Percentiles rank a stretch among this genome's conserved stretches.
Conservation (phyloP, 768 basidiomycete genomes). For the Boletus coccyginus region DNA sequence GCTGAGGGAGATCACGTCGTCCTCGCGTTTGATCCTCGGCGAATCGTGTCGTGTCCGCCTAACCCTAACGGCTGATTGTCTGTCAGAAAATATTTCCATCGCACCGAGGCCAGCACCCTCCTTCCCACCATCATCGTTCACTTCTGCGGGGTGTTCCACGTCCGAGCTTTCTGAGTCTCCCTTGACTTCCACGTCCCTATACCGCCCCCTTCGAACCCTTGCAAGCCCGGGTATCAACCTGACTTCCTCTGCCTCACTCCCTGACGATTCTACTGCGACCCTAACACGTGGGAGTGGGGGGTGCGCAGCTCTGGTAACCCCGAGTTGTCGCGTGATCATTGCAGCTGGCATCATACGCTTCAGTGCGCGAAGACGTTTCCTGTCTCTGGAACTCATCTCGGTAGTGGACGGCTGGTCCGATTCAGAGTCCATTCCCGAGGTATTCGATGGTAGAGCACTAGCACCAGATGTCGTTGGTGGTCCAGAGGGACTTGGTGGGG, state of each 20-base stretch:
- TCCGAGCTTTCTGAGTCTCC: slow-evolving; percentile 67
- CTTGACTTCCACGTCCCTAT: slow-evolving; percentile 42
- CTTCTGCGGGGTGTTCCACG: slow-evolving; percentile 15
- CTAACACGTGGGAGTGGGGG: slow-evolving; percentile 7
- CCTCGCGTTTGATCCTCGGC: not conserved
- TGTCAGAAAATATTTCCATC: slow-evolving; percentile 11
- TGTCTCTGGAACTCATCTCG: slow-evolving; percentile 29
- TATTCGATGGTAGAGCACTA: slow-evolving; percentile 15
- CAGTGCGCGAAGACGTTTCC: slow-evolving; percentile 39
- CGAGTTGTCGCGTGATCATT: slow-evolving; percentile 42
- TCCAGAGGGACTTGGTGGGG: slow-evolving; percentile 15
- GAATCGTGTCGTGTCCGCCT: slow-evolving; percentile 20
- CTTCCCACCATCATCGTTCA: not conserved
- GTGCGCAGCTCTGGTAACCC: slow-evolving; percentile 10
- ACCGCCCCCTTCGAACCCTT: slow-evolving; percentile 37
- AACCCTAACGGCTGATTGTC: slow-evolving; percentile 17
- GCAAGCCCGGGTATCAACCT: slow-evolving; percentile 54
- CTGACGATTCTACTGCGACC: slow-evolving; percentile 11
- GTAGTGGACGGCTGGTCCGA: slow-evolving; percentile 15
- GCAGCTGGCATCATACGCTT: slow-evolving; percentile 53
- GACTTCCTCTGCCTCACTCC: slow-evolving; percentile 35
- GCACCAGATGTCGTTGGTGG: slow-evolving; percentile 17
- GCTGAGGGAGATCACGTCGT: slow-evolving; percentile 25
- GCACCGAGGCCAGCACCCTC: not conserved
- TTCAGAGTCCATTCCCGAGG: slow-evolving; percentile 16